A percentile compares a stretch with the other conserved stretches of the same genome.
Conservation (phyloP, 768 basidiomycete genomes). For the Imleria badia region DNA sequence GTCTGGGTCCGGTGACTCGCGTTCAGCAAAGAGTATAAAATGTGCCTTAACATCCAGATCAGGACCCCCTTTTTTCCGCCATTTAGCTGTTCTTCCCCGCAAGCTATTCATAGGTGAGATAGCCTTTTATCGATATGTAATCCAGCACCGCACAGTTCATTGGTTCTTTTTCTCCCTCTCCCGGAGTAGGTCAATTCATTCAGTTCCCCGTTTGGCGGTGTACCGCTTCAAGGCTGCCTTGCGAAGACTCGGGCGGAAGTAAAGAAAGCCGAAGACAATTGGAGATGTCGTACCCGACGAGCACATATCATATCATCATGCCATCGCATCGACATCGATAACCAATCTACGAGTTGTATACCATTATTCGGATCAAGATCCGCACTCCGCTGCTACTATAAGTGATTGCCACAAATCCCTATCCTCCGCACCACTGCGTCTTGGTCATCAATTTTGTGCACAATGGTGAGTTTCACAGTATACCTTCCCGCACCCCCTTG, state of each 20-base stretch:
- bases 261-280: not conserved
- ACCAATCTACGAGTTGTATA: slow-evolving; percentile 19
- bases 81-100: slow-evolving; percentile 16
- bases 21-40: slow-evolving; percentile 13
- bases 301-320: slow-evolving; percentile 14
- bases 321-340: slow-evolving; percentile 31
- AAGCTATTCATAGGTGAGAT: slow-evolving; percentile 24
- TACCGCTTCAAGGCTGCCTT: not conserved
- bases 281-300: slow-evolving; percentile 5
- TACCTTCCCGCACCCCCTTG: not conserved
- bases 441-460: slow-evolving; percentile 28
- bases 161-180: not conserved
- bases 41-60: slow-evolving; percentile 4
- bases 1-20: not conserved
- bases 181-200: too few species aligned
- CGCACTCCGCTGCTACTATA: slow-evolving; percentile 58
- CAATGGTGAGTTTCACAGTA: slow-evolving; percentile 29
- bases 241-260: not conserved
- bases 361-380: slow-evolving; percentile 74
- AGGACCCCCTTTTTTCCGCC: not conserved
- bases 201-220: not conserved
- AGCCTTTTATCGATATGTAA: slow-evolving; percentile 28
- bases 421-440: slow-evolving; percentile 25
- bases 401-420: slow-evolving; percentile 33
- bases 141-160: not conserved